Base-by-base conservation (phyloP, 177 flowering plant genomes). In the Vitis hybrid region DNA sequence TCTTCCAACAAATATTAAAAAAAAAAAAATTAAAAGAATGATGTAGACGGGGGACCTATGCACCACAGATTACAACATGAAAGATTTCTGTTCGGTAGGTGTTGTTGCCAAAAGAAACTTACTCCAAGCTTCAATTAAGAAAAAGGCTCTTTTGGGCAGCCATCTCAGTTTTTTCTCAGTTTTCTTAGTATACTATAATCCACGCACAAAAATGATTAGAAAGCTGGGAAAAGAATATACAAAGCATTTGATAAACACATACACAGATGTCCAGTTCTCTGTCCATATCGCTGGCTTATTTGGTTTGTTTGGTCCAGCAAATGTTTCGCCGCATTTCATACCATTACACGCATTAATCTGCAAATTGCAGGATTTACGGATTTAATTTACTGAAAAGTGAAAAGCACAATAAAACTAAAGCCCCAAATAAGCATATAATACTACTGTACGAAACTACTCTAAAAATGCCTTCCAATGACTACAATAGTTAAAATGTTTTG, bases 331-430 rank as follows among this genome's bases (percentile, higher is more conserved):
- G 73, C 98, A 96, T 51, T 62, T 66, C 85, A 76, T 58, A 19
- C 99, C 98, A 71, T 93, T 96, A 85, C 99, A 95, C 11, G 97
- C 20, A 75, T 93, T 95, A 52, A 93, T 95, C 99, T 95, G 84
- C 75, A 83, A 22, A 49, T 56, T 13, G 2, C 39, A 63, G 48
- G 2, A 3, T 45, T 18, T 14, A 54, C 59, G 48, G 2, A 3
- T 45, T 29, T 14, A 59, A 53, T 56, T 26, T n/a, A 26, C 11
- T 69, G 10, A 26, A n/a, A 63, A 60, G 10, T 10, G 2, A 2
- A 16, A 57, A 50, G 6, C 26, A 5, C 14, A 12, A 14, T 31
- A 48, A 20, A 55, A 4, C n/a, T 22, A 64, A 70, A 26, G 29
- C 29, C 29, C 29, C 29, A 34, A 50, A 20, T 22, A 14, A 18